phyloP scores from a whole-genome alignment of 2,329 filamentous ascomycete genomes.

The Paecilomyces fulvus region DNA sequence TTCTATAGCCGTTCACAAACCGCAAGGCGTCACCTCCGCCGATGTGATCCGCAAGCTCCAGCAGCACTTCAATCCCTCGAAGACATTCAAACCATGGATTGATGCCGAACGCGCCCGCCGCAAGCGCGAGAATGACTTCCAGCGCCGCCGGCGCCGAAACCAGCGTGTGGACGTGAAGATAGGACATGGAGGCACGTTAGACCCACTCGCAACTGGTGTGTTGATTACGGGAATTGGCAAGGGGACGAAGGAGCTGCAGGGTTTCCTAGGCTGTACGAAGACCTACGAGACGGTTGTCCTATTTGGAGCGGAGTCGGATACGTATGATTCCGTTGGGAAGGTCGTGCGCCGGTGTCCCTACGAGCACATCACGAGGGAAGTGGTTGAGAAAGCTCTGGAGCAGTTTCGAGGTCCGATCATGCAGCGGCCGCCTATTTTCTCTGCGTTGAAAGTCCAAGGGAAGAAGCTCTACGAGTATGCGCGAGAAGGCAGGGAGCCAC shows the following conservation, averaged over 20 bases:
- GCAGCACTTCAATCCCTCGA: constrained; percentile 70
- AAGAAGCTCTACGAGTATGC: constrained; percentile 97
- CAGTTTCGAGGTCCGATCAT: constrained; percentile 73
- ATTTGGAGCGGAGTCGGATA: constrained; percentile 88
- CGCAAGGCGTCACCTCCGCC: constrained; percentile 74
- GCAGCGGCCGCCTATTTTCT: constrained; percentile 89
- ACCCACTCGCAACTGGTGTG: constrained; percentile 88
- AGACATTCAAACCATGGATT: constrained; percentile 70
- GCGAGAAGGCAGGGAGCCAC: constrained; percentile 76
- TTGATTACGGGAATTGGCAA: constrained; percentile 80
- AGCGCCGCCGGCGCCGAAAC: constrained; percentile 54
- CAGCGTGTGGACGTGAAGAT: constrained; percentile 72
- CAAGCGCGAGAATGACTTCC: constrained; percentile 48
- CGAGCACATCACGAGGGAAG: constrained; percentile 69
- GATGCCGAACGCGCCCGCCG: constrained; percentile 51
- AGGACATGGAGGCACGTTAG: constrained; percentile 90
- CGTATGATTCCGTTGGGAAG: constrained; percentile 81
- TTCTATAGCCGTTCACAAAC: constrained; percentile 78
- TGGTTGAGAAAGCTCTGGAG: constrained; percentile 67
- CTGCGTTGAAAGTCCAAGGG: constrained; percentile 83
- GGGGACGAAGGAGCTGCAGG: constrained; percentile 72
- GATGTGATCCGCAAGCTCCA: constrained; percentile 87
- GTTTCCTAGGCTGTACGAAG: constrained; percentile 84
- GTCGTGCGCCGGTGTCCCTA: constrained; percentile 67
- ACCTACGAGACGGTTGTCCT: constrained; percentile 82